Percentiles rank a stretch among this genome's conserved stretches.
phyloP scores from a whole-genome alignment of 2,329 filamentous ascomycete species.

The Ophidiomyces ophidiicola region DNA sequence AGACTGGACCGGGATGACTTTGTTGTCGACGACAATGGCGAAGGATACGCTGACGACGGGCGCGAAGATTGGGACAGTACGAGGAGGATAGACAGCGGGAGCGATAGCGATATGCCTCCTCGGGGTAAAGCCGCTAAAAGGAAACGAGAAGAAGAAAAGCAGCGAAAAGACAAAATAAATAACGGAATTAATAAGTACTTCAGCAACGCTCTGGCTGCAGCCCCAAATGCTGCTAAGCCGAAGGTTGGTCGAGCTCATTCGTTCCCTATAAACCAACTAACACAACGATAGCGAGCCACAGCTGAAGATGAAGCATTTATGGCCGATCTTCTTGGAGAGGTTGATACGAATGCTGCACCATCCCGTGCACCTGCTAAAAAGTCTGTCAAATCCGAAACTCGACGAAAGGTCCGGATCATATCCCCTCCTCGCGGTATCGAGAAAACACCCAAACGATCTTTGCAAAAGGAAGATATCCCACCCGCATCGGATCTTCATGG shows the following conservation, averaged over 20 bases:
- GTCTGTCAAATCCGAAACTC: constrained; percentile 59
- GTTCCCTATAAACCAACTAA: constrained; percentile 19
- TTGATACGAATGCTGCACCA: constrained; percentile 62
- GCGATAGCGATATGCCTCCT: constrained; percentile 64
- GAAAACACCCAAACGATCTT: constrained; percentile 41
- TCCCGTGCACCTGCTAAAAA: constrained; percentile 45
- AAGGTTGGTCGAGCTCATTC: constrained; percentile 46
- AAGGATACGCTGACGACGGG: constrained; percentile 86
- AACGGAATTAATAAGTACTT: constrained; percentile 93
- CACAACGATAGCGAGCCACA: constrained; percentile 52
- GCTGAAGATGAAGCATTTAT: constrained; percentile 86
- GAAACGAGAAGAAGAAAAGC: constrained; percentile 74
- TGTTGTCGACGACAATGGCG: constrained; percentile 91
- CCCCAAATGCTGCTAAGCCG: constrained; percentile 53
- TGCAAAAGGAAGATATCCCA: constrained; percentile 19
- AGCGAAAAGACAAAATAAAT: constrained; percentile 75
- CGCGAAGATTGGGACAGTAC: constrained; percentile 84
- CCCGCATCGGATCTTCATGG: constrained; percentile 6
- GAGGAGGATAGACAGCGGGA: constrained; percentile 50
- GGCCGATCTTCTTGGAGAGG: constrained; percentile 68
- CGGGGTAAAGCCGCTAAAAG: constrained; percentile 60
- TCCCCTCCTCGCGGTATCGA: constrained; percentile 58
- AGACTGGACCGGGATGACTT: constrained; percentile 92
- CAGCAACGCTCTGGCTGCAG: constrained; percentile 55
- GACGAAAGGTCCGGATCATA: constrained; percentile 65